These are phyloP conservation scores for Geotrichum reessii DNA, from an alignment of 1,139 yeast species.

Conservation along the genomic window DNA sequence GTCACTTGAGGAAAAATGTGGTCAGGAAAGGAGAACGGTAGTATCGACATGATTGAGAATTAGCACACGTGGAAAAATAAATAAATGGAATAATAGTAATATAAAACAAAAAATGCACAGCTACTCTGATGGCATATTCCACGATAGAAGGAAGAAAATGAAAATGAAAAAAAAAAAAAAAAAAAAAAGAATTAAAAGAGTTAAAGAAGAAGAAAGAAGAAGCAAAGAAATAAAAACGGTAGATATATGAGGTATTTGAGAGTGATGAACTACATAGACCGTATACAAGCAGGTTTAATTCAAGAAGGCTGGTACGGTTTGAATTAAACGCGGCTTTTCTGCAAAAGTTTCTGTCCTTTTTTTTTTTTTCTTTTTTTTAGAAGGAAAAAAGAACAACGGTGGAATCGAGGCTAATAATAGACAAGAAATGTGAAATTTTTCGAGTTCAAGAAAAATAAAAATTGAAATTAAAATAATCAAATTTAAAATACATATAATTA, in stretches of 20 bases:
- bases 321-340: neutral
- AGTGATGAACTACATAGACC: neutral
- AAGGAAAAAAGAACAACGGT: neutral
- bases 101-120: neutral
- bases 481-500: too few species aligned
- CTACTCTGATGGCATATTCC: neutral
- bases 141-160: neutral
- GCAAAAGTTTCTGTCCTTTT: neutral
- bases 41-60: neutral
- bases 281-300: neutral
- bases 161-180: neutral
- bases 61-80: neutral
- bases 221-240: neutral
- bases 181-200: neutral
- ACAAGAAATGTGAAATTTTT: neutral
- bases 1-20: slow-evolving; percentile 30
- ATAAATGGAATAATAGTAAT: neutral
- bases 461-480: too few species aligned
- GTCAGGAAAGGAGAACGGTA: slow-evolving; percentile 30
- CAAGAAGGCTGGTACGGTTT: neutral
- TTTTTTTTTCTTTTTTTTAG: too few species aligned
- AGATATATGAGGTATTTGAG: too few species aligned
- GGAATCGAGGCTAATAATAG: neutral
- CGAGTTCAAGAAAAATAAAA: too few species aligned
- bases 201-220: neutral